A percentile compares a stretch with the other conserved stretches of the same genome.
Conservation (phyloP, 371 early-diverging fungal genomes). For the Smittium mucronatum region DNA sequence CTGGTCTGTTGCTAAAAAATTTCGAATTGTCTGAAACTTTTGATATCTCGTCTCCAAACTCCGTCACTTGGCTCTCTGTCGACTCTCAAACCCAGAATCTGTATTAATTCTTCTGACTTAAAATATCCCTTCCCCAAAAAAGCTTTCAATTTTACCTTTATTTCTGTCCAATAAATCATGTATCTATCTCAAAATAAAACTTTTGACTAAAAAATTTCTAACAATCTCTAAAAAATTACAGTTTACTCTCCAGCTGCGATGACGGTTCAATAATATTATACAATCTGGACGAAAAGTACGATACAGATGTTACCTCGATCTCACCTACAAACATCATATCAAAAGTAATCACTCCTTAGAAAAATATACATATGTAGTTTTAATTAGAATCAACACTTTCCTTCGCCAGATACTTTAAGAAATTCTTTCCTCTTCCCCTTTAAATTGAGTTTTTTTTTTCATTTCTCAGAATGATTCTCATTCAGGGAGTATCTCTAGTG, state of each 20-base stretch:
- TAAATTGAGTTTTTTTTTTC: not conserved
- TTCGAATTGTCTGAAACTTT: not conserved
- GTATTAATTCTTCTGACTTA: not conserved
- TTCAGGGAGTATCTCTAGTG: constrained; percentile 37
- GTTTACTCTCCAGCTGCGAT: not conserved
- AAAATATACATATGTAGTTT: no score
- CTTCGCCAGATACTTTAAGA: no score
- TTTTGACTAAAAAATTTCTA: no score
- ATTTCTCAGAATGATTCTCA: not conserved
- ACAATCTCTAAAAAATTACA: not conserved
- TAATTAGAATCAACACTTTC: no score
- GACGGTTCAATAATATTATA: not conserved
- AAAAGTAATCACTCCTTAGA: no score
- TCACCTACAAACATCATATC: not conserved
- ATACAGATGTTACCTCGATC: no score
- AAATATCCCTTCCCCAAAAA: not conserved
- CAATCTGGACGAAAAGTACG: no score
- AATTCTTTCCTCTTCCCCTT: not conserved
- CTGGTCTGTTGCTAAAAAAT: not conserved
- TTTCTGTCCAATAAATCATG: no score
- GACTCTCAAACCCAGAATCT: not conserved
- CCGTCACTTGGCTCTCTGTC: not conserved
- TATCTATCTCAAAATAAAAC: no score
- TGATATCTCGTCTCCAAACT: not conserved
- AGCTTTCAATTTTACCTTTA: no score